Percentiles rank a stretch among this genome's conserved stretches.
These are phyloP conservation scores for Trypanosoma conorhini DNA, from an alignment of 208 protist species.

Conservation along the genomic window DNA sequence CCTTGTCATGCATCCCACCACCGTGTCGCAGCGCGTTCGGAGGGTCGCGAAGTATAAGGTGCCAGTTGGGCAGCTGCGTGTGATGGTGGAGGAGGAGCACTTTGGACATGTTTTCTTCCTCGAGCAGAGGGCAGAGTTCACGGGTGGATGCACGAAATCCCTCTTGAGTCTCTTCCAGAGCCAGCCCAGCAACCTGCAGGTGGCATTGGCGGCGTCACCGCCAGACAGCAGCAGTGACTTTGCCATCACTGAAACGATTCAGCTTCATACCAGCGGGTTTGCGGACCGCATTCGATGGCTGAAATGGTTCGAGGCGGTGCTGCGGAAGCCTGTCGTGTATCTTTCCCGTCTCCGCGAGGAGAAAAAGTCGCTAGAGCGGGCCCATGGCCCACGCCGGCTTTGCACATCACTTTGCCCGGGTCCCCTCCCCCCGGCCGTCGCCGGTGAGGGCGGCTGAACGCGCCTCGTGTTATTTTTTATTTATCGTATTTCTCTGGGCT, in stretches of 20 bases:
- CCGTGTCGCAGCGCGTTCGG: constrained; percentile 21
- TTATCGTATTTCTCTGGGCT: too few species aligned
- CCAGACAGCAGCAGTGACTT: constrained; percentile 2
- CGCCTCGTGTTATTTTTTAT: not conserved
- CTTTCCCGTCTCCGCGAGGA: constrained; percentile 30
- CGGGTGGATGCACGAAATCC: constrained; percentile 9
- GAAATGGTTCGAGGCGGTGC: constrained; percentile 42
- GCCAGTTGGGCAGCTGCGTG: constrained; percentile 15
- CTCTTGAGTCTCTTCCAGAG: constrained; percentile 13
- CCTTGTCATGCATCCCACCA: constrained; percentile 23
- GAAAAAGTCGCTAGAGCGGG: constrained; percentile 1
- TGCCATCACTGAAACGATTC: constrained; percentile 30
- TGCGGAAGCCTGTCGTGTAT: constrained; percentile 34
- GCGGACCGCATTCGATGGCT: constrained; percentile 38
- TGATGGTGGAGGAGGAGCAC: constrained; percentile 25
- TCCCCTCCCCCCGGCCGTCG: not conserved
- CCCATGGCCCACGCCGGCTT: not conserved
- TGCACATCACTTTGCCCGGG: constrained; percentile 16
- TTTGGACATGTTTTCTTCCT: constrained; percentile 26
- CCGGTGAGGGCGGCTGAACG: not conserved
- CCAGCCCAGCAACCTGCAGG: not conserved
- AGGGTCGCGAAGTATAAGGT: constrained; percentile 22
- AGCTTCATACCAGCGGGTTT: constrained; percentile 40
- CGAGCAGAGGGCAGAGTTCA: constrained; percentile 13
- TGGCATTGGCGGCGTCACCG: not conserved